phyloP scores from a whole-genome alignment of 192 early-diverging fungal species.

The Entomortierella parvispora region DNA sequence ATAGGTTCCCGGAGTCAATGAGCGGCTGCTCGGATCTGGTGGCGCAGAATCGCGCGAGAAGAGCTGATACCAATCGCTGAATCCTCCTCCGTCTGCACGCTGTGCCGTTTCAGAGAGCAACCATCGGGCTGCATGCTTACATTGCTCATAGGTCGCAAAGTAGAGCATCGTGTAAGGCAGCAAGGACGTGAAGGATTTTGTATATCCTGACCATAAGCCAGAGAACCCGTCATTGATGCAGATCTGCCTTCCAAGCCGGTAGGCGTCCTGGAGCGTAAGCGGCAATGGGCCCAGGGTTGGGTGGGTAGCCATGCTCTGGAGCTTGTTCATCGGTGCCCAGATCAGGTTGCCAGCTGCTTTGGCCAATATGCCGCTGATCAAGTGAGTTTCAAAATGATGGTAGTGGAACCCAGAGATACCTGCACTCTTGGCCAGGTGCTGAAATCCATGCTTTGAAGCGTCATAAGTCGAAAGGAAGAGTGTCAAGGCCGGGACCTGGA shows the following conservation, averaged over 20 bases:
- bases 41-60: neutral
- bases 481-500: slow-evolving; percentile 37
- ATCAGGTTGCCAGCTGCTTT: slow-evolving; percentile 22
- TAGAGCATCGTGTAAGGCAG: slow-evolving; percentile 41
- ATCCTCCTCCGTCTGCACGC: neutral
- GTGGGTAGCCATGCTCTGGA: slow-evolving; percentile 26
- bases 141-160: slow-evolving; percentile 42
- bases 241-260: slow-evolving; percentile 12
- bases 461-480: slow-evolving; percentile 43
- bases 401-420: slow-evolving; percentile 10
- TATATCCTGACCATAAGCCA: slow-evolving; percentile 39
- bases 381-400: slow-evolving; percentile 23
- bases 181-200: slow-evolving; percentile 9
- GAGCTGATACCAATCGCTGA: neutral
- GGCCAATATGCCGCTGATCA: slow-evolving; percentile 35
- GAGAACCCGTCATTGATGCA: slow-evolving; percentile 14
- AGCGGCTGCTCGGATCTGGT: neutral
- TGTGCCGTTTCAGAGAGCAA: slow-evolving; percentile 1
- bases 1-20: slow-evolving; percentile 12
- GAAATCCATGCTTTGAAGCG: slow-evolving; percentile 22
- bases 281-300: slow-evolving; percentile 19
- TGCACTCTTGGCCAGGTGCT: neutral
- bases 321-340: slow-evolving; percentile 40
- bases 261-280: slow-evolving; percentile 20
- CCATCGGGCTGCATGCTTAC: slow-evolving; percentile 26